These are phyloP conservation scores for Sugiyamaella marilandica DNA, from an alignment of 805 yeast species.

Conservation along the genomic window DNA sequence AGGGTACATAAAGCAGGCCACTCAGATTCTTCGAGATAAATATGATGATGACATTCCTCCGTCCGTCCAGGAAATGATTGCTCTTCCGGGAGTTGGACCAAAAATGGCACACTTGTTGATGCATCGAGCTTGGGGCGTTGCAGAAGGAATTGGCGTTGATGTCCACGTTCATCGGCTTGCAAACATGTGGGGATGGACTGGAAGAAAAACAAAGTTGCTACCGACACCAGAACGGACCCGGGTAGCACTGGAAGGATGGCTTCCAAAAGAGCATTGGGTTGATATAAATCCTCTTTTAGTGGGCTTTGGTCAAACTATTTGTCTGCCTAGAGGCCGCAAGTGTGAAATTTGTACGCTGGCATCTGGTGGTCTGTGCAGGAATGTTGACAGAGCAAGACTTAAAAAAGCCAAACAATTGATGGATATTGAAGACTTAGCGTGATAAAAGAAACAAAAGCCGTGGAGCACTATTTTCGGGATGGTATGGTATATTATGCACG, in stretches of 20 bases:
- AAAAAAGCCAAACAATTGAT: constrained; percentile 4
- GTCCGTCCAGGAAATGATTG: constrained; percentile 56
- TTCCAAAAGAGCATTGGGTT: constrained; percentile 69
- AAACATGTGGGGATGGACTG: constrained; percentile 76
- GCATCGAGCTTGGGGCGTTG: constrained; percentile 75
- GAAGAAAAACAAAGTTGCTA: constrained; percentile 33
- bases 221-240: constrained; percentile 76
- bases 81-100: constrained; percentile 91
- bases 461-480: too few relatives aligned
- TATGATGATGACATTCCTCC: constrained; percentile 69
- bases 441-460: too few relatives aligned
- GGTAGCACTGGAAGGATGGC: constrained; percentile 61
- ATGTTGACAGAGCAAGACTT: constrained; percentile 13
- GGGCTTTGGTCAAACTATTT: constrained; percentile 89
- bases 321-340: constrained; percentile 60
- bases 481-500: too few relatives aligned
- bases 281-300: constrained; percentile 83
- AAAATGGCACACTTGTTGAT: constrained; percentile 84
- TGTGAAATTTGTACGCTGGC: constrained; percentile 69
- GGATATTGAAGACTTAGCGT: constrained; percentile 11
- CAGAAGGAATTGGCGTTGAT: constrained; percentile 88
- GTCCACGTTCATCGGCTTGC: constrained; percentile 82
- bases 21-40: constrained; percentile 45
- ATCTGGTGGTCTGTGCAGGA: constrained; percentile 45
- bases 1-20: constrained; percentile 56